Conservation (phyloP, 2,329 filamentous ascomycete genomes). For the Cytospora paraplurivora region DNA sequence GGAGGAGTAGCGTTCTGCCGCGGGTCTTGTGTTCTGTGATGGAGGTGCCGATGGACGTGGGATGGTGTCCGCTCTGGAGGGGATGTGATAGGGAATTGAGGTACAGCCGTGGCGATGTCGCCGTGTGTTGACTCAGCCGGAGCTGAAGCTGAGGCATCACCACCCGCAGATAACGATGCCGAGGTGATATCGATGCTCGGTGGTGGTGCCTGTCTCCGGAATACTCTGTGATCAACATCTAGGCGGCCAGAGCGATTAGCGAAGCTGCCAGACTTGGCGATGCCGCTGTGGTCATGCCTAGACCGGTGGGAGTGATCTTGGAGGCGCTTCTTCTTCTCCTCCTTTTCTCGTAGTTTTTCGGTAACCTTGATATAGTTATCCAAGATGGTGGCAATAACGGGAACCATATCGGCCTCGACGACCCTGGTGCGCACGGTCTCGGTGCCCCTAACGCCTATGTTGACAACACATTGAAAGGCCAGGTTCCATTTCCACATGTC, state of each 20-base stretch:
- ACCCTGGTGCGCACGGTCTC: conserved; percentile 92
- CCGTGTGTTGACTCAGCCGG: conserved; percentile 42
- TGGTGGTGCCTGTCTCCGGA: conserved; percentile 78
- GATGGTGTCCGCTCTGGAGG: conserved; percentile 67
- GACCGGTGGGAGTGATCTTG: conserved; percentile 55
- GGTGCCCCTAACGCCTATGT: conserved; percentile 94
- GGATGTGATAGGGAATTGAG: conserved; percentile 67
- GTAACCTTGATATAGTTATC: conserved; percentile 98
- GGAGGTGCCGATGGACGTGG: conserved; percentile 46
- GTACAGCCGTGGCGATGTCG: conserved; percentile 63
- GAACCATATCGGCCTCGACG: conserved; percentile 98
- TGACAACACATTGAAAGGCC: conserved; percentile 98
- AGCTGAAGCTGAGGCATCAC: conserved; percentile 50
- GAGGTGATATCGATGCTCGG: conserved; percentile 77
- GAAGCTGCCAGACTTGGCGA: conserved; percentile 55
- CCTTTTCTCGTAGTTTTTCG: conserved; percentile 85
- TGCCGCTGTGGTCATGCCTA: conserved; percentile 52
- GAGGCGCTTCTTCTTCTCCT: conserved; percentile 72
- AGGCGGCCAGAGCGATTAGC: conserved; percentile 55
- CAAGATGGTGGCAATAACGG: conserved; percentile 95
- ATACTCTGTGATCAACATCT: conserved; percentile 61
- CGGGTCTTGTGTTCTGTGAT: conserved; percentile 52
- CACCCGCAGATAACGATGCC: conserved; percentile 45
- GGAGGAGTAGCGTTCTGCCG: conserved; percentile 52
- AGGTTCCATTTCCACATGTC: conserved; percentile 99